Base-by-base conservation (phyloP, 2,329 filamentous ascomycete genomes). In the Aspergillus sp. region DNA sequence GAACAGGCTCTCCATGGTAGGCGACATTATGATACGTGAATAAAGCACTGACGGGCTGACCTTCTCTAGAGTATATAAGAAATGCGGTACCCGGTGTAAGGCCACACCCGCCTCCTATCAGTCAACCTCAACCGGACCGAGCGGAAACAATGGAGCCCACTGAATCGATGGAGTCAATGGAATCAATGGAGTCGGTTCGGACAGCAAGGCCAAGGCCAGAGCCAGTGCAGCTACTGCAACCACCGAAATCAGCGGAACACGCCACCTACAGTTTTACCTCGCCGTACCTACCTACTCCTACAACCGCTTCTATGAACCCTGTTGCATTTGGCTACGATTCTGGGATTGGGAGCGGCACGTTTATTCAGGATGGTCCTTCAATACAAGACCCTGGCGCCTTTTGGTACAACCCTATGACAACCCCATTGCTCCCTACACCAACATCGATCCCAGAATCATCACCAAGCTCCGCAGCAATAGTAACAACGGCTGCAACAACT, bases 1-100 rank as follows among this genome's bases (percentile, higher is more conserved):
- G 81, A 85, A 46, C 81, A 86, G 50, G 77, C 82, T 51, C 73
- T 72, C 20, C 68, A 75, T 64, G 74, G 77, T 64, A 66, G 73
- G 60, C 3, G 4, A 3, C 1, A 20, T 19, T 13, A n/a, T n/a
- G n/a, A 4, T 34, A n/a, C n/a, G 13, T 7, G 15, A 2, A 45
- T 39, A 8, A 34, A 27, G 24, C 7, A 7, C 8, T 27, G 8
- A 8, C 24, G 11, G 13, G 15, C 27, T 20, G 39, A 40, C 20
- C 20, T 37, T 8, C 12, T 7, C 47, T 44, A 62, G 60, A 60
- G 34, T 57, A 62, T n/a, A 54, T 62, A 8, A 50, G 46, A 33
- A 44, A 51, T 22, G 40, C 54, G 12, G 33, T 58, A 30, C 55
- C 59, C n/a, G 41, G n/a, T n/a, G n/a, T n/a, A n/a, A n/a, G n/a